These are phyloP conservation scores for Aquanectria penicillioides DNA, from an alignment of 2,329 filamentous ascomycete species.

Conservation along the genomic window DNA sequence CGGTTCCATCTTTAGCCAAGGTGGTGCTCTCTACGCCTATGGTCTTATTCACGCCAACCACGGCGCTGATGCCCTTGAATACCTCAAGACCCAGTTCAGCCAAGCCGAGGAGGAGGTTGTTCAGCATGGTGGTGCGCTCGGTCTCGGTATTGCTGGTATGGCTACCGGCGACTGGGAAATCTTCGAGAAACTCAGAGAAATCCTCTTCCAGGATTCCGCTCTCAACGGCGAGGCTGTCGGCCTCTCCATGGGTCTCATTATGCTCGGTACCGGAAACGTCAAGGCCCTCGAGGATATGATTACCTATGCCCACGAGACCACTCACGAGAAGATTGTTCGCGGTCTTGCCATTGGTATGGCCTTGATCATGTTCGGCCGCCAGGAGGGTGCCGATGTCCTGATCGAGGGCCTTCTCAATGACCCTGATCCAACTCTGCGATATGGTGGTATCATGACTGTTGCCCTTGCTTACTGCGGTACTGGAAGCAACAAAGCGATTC, in stretches of 20 bases:
- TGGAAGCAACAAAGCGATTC: constrained; percentile 97
- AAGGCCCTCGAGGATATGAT: constrained; percentile 97
- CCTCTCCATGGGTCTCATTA: constrained; percentile 95
- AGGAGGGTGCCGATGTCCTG: constrained; percentile 93
- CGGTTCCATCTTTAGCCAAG: constrained; percentile 94
- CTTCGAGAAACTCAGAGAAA: constrained; percentile 88
- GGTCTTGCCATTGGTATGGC: constrained; percentile 97
- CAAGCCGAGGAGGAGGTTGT: constrained; percentile 89
- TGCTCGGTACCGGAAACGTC: constrained; percentile 97
- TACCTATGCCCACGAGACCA: constrained; percentile 95
- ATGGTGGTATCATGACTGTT: constrained; percentile 99
- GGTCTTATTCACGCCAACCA: constrained; percentile 98
- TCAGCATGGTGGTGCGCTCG: constrained; percentile 94
- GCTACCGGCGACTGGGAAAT: constrained; percentile 90
- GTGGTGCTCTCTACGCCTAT: constrained; percentile 93
- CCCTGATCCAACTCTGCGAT: constrained; percentile 90
- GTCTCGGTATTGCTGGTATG: constrained; percentile 97
- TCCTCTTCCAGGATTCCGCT: constrained; percentile 92
- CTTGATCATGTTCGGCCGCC: constrained; percentile 96
- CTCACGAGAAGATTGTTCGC: constrained; percentile 98
- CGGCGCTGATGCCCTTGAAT: constrained; percentile 87
- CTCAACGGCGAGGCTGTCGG: constrained; percentile 97
- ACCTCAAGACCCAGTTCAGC: constrained; percentile 79
- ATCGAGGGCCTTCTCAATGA: constrained; percentile 94
- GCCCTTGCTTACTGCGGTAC: constrained; percentile 97